These are phyloP conservation scores for Acacia melanoxylon DNA, from an alignment of 306 rosid species.

Conservation along the genomic window DNA sequence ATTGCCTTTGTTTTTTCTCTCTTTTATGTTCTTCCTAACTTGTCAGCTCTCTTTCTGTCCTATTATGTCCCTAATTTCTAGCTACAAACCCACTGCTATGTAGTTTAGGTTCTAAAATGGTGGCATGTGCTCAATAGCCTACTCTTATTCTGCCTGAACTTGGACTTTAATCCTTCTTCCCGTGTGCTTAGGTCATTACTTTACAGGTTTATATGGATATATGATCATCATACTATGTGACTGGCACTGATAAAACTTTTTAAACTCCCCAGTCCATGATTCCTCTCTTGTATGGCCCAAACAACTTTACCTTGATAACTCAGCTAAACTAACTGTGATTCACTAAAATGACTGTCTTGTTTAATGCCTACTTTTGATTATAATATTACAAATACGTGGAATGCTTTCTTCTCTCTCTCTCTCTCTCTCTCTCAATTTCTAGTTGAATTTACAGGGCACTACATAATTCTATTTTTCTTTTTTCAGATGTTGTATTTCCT, in stretches of 20 bases:
- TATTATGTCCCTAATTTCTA: background rate
- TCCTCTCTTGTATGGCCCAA: conserved; percentile 12
- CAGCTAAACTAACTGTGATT: background rate
- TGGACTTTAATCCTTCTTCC: background rate
- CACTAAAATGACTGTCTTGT: conserved; percentile 5
- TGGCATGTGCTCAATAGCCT: background rate
- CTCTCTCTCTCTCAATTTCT: background rate
- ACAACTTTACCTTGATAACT: background rate
- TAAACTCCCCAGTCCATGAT: background rate
- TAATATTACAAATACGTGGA: conserved; percentile 1
- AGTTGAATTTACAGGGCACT: background rate
- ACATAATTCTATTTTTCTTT: background rate
- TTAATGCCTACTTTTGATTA: background rate
- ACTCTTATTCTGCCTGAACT: background rate
- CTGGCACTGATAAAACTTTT: background rate
- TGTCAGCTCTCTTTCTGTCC: background rate
- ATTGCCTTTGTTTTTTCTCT: background rate
- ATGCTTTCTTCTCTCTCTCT: background rate
- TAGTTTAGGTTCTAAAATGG: background rate
- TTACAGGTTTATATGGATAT: background rate
- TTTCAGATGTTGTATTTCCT: conserved; percentile 4
- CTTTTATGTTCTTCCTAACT: background rate
- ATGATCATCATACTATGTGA: conserved; percentile 13
- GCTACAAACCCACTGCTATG: conserved; percentile 6
- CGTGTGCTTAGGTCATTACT: conserved; percentile 4